Evolutionary conservation across 371 early-diverging fungal species (phyloP).

Genomic region (Mucor piriformis): DNA sequence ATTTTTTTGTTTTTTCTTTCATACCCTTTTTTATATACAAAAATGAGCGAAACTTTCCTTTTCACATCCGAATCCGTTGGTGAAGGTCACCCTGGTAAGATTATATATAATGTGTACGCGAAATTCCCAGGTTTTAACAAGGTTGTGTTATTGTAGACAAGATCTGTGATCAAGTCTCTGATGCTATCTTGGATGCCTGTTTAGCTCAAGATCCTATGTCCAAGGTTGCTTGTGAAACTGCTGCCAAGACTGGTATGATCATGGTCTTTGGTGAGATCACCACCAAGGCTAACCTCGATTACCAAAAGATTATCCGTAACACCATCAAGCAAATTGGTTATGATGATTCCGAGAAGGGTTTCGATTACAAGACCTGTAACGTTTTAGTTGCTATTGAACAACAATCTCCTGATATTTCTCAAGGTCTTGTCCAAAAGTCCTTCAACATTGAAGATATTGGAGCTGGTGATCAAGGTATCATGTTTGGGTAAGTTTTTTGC

Average conservation of each 20-base stretch:
- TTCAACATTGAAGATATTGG: constrained; percentile 95
- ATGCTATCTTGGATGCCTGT: constrained; percentile 99
- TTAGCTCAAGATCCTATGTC: constrained; percentile 94
- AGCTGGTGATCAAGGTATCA: constrained; percentile 98
- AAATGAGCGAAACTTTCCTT: constrained; percentile 77
- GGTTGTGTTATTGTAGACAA: constrained; percentile 85
- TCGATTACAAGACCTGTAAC: constrained; percentile 99
- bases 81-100: constrained; percentile 96
- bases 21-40: constrained; percentile 12
- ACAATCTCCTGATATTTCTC: constrained; percentile 98
- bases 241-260: constrained; percentile 99
- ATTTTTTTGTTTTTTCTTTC: constrained; percentile 3
- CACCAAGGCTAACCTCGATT: constrained; percentile 96
- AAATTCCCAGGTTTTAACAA: too few relatives aligned
- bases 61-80: constrained; percentile 99
- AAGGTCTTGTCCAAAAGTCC: constrained; percentile 91
- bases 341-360: constrained; percentile 96
- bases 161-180: constrained; percentile 99
- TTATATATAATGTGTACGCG: too few relatives aligned
- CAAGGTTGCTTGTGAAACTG: constrained; percentile 99
- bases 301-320: constrained; percentile 97
- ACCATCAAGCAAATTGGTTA: constrained; percentile 99
- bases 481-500: constrained; percentile 67
- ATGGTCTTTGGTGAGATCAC: constrained; percentile 99
- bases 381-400: constrained; percentile 98